Evolutionary conservation across 495 filamentous ascomycete genomes (phyloP), one percentile per base, ranked within the genome.

Genomic region (Lepraria neglecta): DNA sequence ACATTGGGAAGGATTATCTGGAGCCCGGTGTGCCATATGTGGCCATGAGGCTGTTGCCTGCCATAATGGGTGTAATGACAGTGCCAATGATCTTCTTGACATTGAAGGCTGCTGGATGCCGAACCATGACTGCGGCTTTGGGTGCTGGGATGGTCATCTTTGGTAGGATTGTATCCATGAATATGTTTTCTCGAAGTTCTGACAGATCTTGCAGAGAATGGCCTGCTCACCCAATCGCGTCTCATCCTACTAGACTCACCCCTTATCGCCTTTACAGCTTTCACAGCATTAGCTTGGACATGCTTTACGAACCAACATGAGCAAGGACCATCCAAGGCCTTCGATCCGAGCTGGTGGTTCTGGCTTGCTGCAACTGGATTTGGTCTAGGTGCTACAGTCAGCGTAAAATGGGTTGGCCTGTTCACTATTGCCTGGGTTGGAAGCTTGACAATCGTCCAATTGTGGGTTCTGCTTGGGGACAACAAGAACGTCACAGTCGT

Each of bases 391-490:
- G 89, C 92, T 46, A 98, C 94, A 1, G 81, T 90, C 60, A 97
- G 92, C 74, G 89, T 97, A 60, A 98, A 98, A 78, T 98, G 94
- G 94, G 94, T 98, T 70, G 94, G 94, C 40, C 78, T 98, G 50
- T 97, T 97, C 78, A 98, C 94, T 48, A 97, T 97, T 72, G 94
- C 92, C 24, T 98, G 94, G 94, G 91, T 98, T 69, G 94, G 94
- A 52, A 84, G 80, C 70, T 82, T 98, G 75, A 98, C 94, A 19
- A 71, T 90, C 50, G 76, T 97, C 19, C 94, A 98, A 75, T 78
- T 98, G 33, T 98, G 94, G 94, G 84, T 95, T 62, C 74, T 98
- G 47, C 85, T 97, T 44, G 94, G 92, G 56, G 95, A 97, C 71
- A 77, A 84, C 40, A 90, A 83, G 71, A 89, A 82, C 52, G 89